Base-by-base conservation (phyloP, 1,284 basidiomycete species). In the Afroboletus lepidellus region DNA sequence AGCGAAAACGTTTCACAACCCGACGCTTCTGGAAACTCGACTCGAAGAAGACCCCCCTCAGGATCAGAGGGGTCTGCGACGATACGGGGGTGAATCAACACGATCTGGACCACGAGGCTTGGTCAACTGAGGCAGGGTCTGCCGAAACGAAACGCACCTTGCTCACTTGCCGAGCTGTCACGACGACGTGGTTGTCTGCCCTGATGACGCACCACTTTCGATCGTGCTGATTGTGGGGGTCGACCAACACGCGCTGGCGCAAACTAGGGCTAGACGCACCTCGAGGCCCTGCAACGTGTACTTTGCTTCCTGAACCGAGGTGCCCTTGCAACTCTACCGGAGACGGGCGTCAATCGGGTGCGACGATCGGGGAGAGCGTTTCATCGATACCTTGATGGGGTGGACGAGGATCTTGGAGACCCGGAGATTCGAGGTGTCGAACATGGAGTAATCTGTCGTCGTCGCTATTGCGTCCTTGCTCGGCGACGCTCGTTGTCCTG, bases 151-250 rank as follows among this genome's bases (percentile, higher is more conserved):
- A 36, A 44, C 73, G 25, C 62, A 83, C 87, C 77, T 83, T 84
- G 25, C 79, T 58, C 16, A 80, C 66, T 51, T 83, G 78, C 51
- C 87, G 77, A 8, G 86, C 86, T 5, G 88, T 90, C 38, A 90
- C 71, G 20, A 86, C 74, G 6, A 65, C 65, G 45, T 79, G 71
- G 4, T 74, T 79, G 6, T 71, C 66, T 8, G 75, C 76, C 58
- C 85, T 84, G 38, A 87, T 75, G 57, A 90, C 76, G 53, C 79
- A 83, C 79, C 85, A 88, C 65, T 74, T 76, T 56, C 87, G 76
- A 62, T 90, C 87, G 60, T 84, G 73, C 86, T 89, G 48, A 37
- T 9, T 15, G 36, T 38, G 36, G 24, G 13, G 38, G 16, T 47
- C 16, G 50, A 24, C 18, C 7, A 16, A 46, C 46, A 33, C 13